Percentiles rank a stretch among this genome's conserved stretches.
phyloP scores from a whole-genome alignment of 176 grass and related monocot genomes.

The Cenchrus purpureus region DNA sequence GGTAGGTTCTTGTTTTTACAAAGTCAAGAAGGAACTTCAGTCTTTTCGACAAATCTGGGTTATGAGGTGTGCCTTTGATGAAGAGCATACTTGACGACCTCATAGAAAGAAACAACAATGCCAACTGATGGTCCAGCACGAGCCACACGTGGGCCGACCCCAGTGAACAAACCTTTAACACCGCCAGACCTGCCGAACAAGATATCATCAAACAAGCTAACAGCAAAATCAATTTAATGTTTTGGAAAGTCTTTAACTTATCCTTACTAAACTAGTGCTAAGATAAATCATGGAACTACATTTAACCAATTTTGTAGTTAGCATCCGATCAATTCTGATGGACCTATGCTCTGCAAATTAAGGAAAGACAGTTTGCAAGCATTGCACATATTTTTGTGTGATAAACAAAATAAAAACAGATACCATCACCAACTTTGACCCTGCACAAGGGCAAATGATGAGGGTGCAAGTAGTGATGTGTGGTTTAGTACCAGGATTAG shows the following conservation, averaged over 20 bases:
- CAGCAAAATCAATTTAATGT: neutral
- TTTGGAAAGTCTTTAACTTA: neutral
- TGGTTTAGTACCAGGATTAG: neutral
- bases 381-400: neutral
- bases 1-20: slow-evolving; percentile 17
- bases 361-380: neutral
- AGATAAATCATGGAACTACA: neutral
- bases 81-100: slow-evolving; percentile 85
- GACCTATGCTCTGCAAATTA: neutral
- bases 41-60: slow-evolving; percentile 10
- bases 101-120: slow-evolving; percentile 91
- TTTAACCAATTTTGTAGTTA: neutral
- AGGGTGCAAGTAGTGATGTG: neutral
- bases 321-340: slow-evolving; percentile 2
- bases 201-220: neutral
- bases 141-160: slow-evolving; percentile 79
- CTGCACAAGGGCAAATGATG: neutral
- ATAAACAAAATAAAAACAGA: neutral
- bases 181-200: slow-evolving; percentile 70
- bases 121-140: slow-evolving; percentile 96
- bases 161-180: slow-evolving; percentile 77
- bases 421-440: neutral
- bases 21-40: neutral
- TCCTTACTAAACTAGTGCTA: neutral
- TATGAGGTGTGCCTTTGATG: slow-evolving; percentile 59